A percentile compares a stretch with the other conserved stretches of the same genome.
phyloP scores from a whole-genome alignment of 164 flowering plant genomes.

The Nymphaea colorata region DNA sequence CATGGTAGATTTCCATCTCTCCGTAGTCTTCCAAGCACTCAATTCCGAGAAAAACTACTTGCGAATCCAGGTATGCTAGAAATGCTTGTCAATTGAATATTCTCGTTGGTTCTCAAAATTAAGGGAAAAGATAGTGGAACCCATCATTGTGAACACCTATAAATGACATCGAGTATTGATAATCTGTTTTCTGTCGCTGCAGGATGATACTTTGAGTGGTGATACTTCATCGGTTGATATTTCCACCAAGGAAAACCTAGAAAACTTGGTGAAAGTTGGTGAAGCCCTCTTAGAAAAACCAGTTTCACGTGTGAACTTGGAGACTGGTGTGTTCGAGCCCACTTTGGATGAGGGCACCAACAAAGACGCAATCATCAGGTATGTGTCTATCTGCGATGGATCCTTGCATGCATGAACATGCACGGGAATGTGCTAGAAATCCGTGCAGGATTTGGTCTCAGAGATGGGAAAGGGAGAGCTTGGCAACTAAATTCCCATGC shows the following conservation, averaged over 20 bases:
- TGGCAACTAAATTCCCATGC: not conserved
- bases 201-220: constrained; percentile 3
- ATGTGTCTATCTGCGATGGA: no score
- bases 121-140: no score
- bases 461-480: not conserved
- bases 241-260: not conserved
- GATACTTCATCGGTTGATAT: not conserved
- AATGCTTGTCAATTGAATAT: not conserved
- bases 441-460: not conserved
- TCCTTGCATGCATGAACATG: no score
- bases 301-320: constrained; percentile 3
- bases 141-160: no score
- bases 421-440: no score
- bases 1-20: constrained; percentile 9
- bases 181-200: no score
- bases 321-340: not conserved
- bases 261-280: not conserved
- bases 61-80: constrained; percentile 6
- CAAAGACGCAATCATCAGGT: not conserved
- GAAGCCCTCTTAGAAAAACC: not conserved
- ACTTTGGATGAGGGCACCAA: not conserved
- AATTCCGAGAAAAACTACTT: constrained; percentile 1
- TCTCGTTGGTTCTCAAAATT: no score
- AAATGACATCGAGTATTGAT: no score
- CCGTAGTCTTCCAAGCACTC: constrained; percentile 5